Evolutionary conservation across 2,329 filamentous ascomycete genomes (phyloP).

Genomic region (Hypoxylon sp.): DNA sequence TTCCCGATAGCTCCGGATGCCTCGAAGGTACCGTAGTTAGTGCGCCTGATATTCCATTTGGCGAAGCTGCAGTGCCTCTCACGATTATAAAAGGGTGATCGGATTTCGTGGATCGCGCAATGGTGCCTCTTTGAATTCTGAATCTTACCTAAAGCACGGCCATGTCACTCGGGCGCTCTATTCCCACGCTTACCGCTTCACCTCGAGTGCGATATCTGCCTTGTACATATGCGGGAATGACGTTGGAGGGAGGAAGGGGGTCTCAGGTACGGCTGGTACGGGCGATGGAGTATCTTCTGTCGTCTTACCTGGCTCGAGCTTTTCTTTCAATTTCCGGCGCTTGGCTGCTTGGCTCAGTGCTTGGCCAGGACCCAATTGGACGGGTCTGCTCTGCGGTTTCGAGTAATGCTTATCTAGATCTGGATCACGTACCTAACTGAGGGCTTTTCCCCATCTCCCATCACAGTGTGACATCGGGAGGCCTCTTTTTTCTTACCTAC

Average conservation of each 20-base stretch:
- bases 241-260: too few species aligned
- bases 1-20: not conserved
- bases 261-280: too few species aligned
- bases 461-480: slow-evolving; percentile 11
- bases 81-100: not conserved
- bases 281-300: not conserved
- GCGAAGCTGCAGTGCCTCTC: not conserved
- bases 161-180: not conserved
- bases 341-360: too few species aligned
- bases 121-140: not conserved
- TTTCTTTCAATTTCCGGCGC: not conserved
- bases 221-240: not conserved
- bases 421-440: too few species aligned
- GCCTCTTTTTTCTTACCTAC: slow-evolving; percentile 10
- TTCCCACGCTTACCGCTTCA: not conserved
- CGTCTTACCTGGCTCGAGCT: slow-evolving; percentile 1
- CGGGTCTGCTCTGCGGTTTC: not conserved
- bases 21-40: not conserved
- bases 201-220: too few species aligned
- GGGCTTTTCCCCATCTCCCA: not conserved
- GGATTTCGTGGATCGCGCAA: not conserved
- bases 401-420: slow-evolving; percentile 15
- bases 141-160: not conserved
- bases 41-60: not conserved
- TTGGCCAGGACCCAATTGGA: slow-evolving; percentile 2